Conservation (phyloP, 148 eudicot species). For the Chenopodium berlandieri region DNA sequence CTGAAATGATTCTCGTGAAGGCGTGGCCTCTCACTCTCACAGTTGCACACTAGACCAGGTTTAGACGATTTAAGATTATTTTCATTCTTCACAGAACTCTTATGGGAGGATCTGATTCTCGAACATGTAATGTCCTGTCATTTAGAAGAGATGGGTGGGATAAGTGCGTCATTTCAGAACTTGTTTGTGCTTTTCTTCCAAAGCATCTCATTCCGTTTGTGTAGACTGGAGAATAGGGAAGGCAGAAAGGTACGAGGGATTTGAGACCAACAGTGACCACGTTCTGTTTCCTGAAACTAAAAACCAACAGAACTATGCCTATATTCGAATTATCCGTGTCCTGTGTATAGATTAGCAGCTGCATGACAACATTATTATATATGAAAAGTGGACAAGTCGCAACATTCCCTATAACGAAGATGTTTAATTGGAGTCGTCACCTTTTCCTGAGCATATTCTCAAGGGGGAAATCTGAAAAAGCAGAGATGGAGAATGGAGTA, state of each 20-base stretch:
- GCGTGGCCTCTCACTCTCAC: neutral
- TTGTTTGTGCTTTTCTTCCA: neutral
- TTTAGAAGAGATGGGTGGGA: neutral
- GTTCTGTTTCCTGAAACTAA: neutral
- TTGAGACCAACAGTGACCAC: neutral
- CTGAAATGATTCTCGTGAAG: neutral
- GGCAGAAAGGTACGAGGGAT: neutral
- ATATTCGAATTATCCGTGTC: neutral
- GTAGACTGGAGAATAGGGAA: neutral
- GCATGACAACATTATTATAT: neutral
- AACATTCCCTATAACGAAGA: neutral
- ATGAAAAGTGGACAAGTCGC: neutral
- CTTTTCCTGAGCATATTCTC: conserved; percentile 6
- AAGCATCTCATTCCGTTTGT: neutral
- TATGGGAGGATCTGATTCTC: neutral
- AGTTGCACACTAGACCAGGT: too few relatives aligned
- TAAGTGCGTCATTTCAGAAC: too few relatives aligned
- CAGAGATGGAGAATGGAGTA: conserved; percentile 14
- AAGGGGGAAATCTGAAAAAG: neutral
- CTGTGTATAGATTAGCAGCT: conserved; percentile 2
- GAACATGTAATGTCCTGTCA: neutral
- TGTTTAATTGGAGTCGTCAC: neutral
- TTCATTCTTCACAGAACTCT: neutral
- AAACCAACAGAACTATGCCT: neutral
- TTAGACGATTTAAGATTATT: neutral